These are phyloP conservation scores for Sporodiniella umbellata DNA, from an alignment of 371 early-diverging fungal species.

Conservation along the genomic window DNA sequence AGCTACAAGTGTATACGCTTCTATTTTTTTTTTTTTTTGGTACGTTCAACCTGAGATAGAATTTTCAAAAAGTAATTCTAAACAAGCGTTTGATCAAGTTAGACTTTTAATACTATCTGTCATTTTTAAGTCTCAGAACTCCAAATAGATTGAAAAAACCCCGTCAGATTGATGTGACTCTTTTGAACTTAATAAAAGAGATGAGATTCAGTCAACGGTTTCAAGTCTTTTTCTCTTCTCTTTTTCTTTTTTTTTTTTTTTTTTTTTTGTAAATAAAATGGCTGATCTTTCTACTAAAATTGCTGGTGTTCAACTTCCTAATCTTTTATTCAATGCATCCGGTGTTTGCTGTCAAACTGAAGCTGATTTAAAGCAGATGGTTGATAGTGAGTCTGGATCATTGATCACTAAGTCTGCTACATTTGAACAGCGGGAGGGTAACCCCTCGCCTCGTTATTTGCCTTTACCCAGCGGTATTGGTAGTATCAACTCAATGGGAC, in stretches of 20 bases:
- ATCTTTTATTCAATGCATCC: conserved; percentile 49
- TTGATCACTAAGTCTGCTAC: conserved; percentile 52
- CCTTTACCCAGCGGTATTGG: conserved; percentile 31
- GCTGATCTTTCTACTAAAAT: conserved; percentile 45
- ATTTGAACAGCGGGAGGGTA: conserved; percentile 37
- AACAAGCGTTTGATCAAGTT: too few species aligned
- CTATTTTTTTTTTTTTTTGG: too few species aligned
- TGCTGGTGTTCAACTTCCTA: conserved; percentile 45
- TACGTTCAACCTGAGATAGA: too few species aligned
- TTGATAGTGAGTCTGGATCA: conserved; percentile 44
- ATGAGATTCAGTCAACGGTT: background rate
- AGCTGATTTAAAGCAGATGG: conserved; percentile 33
- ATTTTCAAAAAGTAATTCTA: too few species aligned
- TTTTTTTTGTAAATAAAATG: conserved; percentile 13
- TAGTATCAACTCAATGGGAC: conserved; percentile 53
- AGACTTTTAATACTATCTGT: too few species aligned
- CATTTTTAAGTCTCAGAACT: too few species aligned
- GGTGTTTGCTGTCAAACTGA: conserved; percentile 46
- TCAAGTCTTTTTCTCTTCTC: background rate
- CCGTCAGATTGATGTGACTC: conserved; percentile 2
- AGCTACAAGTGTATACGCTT: too few species aligned
- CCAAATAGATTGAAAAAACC: too few species aligned
- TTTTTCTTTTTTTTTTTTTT: background rate
- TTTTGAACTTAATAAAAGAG: background rate
- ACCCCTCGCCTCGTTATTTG: conserved; percentile 43